These are phyloP conservation scores for Ulota crispa DNA, from an alignment of 225 moss, liverwort and hornwort species.

Conservation along the genomic window DNA sequence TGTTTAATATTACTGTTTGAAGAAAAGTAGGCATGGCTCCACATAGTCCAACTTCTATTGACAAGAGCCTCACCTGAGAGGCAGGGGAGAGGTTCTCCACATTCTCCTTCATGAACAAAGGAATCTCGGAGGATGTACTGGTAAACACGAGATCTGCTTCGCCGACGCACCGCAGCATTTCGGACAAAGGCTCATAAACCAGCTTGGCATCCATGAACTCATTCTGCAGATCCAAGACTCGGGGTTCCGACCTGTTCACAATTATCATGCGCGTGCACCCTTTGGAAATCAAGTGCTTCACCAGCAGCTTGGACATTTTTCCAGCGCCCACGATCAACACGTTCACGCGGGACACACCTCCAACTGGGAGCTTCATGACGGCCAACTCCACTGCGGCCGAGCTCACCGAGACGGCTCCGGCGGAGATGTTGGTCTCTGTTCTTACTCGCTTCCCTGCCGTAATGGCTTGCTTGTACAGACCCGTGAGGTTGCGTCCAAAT, in stretches of 20 bases:
- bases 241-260: slow-evolving; percentile 76
- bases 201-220: slow-evolving; percentile 62
- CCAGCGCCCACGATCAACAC: slow-evolving; percentile 90
- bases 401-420: slow-evolving; percentile 88
- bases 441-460: slow-evolving; percentile 91
- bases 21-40: too few species aligned
- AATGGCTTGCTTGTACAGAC: slow-evolving; percentile 87
- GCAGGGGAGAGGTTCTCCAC: slow-evolving; percentile 54
- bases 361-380: slow-evolving; percentile 74
- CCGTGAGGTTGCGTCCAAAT: slow-evolving; percentile 80
- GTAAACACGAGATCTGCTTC: slow-evolving; percentile 84
- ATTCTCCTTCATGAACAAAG: slow-evolving; percentile 70
- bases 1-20: too few species aligned
- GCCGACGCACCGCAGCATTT: slow-evolving; percentile 74
- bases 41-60: too few species aligned
- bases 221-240: slow-evolving; percentile 66
- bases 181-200: slow-evolving; percentile 55
- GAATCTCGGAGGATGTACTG: slow-evolving; percentile 77
- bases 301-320: slow-evolving; percentile 88
- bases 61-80: slow-evolving; percentile 35
- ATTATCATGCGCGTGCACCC: slow-evolving; percentile 71
- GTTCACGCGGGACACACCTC: slow-evolving; percentile 53
- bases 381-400: slow-evolving; percentile 96
- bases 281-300: slow-evolving; percentile 89
- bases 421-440: slow-evolving; percentile 86